Evolutionary conservation across 2,329 filamentous ascomycete species (phyloP).

Genomic region (Trichoderma aggressivum): DNA sequence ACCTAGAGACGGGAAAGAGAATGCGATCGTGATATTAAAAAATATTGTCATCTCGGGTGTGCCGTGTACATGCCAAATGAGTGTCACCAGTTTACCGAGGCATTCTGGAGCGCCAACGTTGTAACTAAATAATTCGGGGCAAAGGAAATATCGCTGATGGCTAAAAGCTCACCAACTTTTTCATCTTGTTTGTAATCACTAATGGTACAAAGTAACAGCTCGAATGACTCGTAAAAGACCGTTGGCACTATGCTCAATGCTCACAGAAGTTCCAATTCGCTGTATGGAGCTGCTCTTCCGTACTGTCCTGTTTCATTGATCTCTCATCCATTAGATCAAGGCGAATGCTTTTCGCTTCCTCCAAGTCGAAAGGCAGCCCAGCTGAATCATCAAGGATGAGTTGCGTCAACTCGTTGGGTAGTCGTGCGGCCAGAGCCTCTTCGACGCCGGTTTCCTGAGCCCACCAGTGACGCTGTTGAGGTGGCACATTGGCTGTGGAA

Average conservation of each 20-base stretch:
- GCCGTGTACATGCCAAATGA: not conserved
- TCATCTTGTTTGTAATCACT: not conserved
- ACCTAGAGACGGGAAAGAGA: not conserved
- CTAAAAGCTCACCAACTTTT: not conserved
- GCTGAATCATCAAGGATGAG: constrained; percentile 25
- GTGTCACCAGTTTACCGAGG: not conserved
- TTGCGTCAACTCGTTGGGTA: constrained; percentile 25
- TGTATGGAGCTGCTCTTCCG: not conserved
- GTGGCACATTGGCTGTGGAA: constrained; percentile 44
- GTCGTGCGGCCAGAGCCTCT: not conserved
- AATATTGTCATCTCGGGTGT: not conserved
- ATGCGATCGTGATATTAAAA: not conserved
- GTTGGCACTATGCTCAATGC: constrained; percentile 19
- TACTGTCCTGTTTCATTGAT: constrained; percentile 14
- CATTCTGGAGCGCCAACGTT: not conserved
- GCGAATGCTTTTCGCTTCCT: constrained; percentile 26
- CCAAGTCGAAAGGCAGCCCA: constrained; percentile 22
- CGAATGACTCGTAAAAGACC: not conserved
- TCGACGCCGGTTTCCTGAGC: not conserved
- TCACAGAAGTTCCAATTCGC: constrained; percentile 28
- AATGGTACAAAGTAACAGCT: not conserved
- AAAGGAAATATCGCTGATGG: not conserved
- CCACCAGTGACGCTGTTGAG: constrained; percentile 42
- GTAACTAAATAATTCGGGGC: not conserved
- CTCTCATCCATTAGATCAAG: constrained; percentile 30